Conservation (phyloP, 805 yeast species). For the Nematodospora valgi region DNA sequence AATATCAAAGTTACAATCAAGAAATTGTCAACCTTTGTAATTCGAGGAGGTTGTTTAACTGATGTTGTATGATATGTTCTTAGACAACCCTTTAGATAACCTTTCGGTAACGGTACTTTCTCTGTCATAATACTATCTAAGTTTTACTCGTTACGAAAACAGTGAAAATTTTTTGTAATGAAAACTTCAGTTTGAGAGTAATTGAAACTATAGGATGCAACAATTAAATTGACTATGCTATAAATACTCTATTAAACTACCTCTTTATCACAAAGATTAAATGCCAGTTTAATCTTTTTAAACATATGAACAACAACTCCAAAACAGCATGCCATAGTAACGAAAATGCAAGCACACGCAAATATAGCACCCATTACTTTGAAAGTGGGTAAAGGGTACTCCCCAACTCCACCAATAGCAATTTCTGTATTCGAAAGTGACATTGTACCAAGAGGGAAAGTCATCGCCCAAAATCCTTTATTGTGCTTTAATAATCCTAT, state of each 20-base stretch:
- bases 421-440: conserved; percentile 56
- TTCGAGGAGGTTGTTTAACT: conserved; percentile 9
- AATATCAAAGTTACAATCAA: conserved; percentile 18
- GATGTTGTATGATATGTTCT: conserved; percentile 19
- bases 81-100: conserved; percentile 26
- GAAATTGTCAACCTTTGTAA: conserved; percentile 18
- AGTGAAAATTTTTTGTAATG: neutral
- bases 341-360: conserved; percentile 47
- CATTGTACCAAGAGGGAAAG: conserved; percentile 90
- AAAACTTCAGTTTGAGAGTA: too few relatives aligned
- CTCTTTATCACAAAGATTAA: too few relatives aligned
- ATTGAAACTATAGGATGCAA: too few relatives aligned
- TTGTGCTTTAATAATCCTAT: conserved; percentile 18
- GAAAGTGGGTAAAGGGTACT: conserved; percentile 45
- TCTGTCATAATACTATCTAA: neutral
- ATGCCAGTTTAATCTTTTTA: conserved; percentile 5
- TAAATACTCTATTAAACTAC: too few relatives aligned
- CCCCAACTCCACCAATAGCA: conserved; percentile 39
- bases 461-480: conserved; percentile 59
- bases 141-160: neutral
- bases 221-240: too few relatives aligned
- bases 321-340: conserved; percentile 32
- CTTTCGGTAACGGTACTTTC: conserved; percentile 18
- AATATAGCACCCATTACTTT: conserved; percentile 61
- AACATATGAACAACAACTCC: conserved; percentile 21